These are phyloP conservation scores for Clitoria ternatea DNA, from an alignment of 306 rosid genomes.

Conservation along the genomic window DNA sequence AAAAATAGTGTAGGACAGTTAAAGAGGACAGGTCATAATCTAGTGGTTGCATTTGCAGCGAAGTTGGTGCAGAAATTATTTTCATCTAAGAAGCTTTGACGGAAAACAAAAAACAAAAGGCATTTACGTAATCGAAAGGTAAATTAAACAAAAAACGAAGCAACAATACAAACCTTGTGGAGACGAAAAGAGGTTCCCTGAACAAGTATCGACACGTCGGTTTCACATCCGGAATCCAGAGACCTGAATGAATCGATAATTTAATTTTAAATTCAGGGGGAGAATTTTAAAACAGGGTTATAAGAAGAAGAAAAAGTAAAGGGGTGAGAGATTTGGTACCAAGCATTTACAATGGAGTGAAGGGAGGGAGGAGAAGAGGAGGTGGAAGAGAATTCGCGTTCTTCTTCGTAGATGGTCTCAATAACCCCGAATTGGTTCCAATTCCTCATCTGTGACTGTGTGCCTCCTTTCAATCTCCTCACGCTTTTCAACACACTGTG, in stretches of 20 bases:
- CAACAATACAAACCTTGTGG: constrained; percentile 60
- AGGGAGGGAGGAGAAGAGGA: constrained; percentile 66
- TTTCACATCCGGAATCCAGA: constrained; percentile 33
- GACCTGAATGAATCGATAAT: constrained; percentile 39
- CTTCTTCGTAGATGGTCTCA: constrained; percentile 84
- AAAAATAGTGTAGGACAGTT: neutral
- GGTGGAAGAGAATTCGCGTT: constrained; percentile 53
- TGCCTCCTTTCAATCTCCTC: neutral
- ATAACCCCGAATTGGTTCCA: constrained; percentile 58
- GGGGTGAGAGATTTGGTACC: constrained; percentile 30
- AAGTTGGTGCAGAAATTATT: neutral
- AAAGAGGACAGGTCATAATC: neutral
- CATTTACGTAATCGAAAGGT: neutral
- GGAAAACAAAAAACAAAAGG: neutral
- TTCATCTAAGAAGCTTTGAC: neutral
- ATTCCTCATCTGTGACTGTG: constrained; percentile 24
- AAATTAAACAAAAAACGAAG: neutral
- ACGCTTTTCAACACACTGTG: constrained; percentile 19
- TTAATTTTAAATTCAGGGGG: neutral
- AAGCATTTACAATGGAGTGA: constrained; percentile 47
- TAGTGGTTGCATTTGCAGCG: neutral
- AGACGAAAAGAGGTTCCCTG: constrained; percentile 68
- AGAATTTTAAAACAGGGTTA: neutral
- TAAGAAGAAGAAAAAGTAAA: neutral
- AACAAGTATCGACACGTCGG: constrained; percentile 59